Conservation (phyloP, 345 rosid genomes). For the Populus euphratica region DNA sequence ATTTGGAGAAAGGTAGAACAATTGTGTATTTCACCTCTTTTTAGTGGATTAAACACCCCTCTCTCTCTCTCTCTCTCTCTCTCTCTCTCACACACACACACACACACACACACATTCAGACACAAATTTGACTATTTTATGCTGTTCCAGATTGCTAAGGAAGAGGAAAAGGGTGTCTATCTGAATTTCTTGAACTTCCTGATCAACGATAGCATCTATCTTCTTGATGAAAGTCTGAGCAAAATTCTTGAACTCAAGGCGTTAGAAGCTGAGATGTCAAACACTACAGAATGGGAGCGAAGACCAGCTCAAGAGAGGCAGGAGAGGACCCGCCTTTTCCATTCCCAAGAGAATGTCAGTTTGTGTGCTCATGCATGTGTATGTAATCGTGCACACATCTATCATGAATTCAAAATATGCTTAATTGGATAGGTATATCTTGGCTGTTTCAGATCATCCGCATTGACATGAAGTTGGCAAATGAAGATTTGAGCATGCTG, state of each 20-base stretch:
- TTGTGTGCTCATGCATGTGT: background rate
- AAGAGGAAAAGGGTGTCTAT: constrained; percentile 99
- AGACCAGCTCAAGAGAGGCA: constrained; percentile 96
- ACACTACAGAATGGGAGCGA: constrained; percentile 84
- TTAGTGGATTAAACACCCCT: constrained; percentile 1
- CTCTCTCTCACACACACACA: background rate
- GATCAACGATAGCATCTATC: constrained; percentile 95
- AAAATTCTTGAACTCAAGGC: constrained; percentile 92
- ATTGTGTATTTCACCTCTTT: constrained; percentile 7
- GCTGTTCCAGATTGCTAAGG: constrained; percentile 83
- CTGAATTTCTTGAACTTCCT: constrained; percentile 95
- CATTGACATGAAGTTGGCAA: constrained; percentile 96
- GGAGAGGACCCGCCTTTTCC: constrained; percentile 89
- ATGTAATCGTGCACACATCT: background rate
- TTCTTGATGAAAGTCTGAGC: constrained; percentile 97
- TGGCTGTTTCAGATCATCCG: constrained; percentile 63
- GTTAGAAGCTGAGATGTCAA: constrained; percentile 94
- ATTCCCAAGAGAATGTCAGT: constrained; percentile 91
- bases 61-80: background rate
- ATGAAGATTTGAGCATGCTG: constrained; percentile 93
- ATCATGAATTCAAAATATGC: background rate
- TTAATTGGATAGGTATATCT: constrained; percentile 7
- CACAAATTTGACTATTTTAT: constrained; percentile 1
- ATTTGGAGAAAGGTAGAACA: constrained; percentile 84
- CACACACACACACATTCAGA: background rate